These are phyloP conservation scores for Effrenium voratum DNA, from an alignment of 73 alveolate genomes.

Conservation along the genomic window DNA sequence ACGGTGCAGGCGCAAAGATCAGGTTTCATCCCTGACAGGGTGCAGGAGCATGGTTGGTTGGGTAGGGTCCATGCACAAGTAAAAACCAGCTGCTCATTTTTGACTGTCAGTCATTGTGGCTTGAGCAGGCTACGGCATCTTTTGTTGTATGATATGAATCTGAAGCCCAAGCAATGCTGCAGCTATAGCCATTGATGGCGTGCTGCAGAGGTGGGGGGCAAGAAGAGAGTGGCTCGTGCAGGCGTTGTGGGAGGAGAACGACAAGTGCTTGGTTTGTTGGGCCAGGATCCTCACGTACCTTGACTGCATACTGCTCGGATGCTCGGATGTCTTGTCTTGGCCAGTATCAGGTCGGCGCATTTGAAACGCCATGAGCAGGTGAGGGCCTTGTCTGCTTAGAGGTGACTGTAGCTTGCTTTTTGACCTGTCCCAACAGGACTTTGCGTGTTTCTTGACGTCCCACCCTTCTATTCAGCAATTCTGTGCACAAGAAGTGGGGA, in stretches of 20 bases:
- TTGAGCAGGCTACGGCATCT: no score
- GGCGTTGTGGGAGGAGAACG: constrained; percentile 57
- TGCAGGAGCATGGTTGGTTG: no score
- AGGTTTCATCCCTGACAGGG: no score
- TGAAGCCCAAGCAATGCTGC: no score
- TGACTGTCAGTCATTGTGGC: no score
- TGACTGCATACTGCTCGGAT: background rate
- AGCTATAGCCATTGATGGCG: no score
- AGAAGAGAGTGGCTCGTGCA: no score
- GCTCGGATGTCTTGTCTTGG: background rate
- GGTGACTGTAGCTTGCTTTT: background rate
- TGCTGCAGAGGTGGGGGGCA: no score
- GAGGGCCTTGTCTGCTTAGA: background rate
- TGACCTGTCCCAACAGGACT: constrained; percentile 8
- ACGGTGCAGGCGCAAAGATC: constrained; percentile 33
- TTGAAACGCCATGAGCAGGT: constrained; percentile 58
- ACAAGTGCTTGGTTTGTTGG: constrained; percentile 38
- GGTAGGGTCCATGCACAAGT: no score
- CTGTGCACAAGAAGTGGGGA: constrained; percentile 57
- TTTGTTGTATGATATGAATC: no score
- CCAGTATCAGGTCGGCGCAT: constrained; percentile 49
- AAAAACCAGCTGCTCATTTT: no score
- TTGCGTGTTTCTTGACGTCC: constrained; percentile 52
- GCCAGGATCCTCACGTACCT: constrained; percentile 60
- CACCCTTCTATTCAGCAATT: constrained; percentile 67